phyloP scores from a whole-genome alignment of 371 early-diverging fungal genomes.

The Rhizomucor pusillus region DNA sequence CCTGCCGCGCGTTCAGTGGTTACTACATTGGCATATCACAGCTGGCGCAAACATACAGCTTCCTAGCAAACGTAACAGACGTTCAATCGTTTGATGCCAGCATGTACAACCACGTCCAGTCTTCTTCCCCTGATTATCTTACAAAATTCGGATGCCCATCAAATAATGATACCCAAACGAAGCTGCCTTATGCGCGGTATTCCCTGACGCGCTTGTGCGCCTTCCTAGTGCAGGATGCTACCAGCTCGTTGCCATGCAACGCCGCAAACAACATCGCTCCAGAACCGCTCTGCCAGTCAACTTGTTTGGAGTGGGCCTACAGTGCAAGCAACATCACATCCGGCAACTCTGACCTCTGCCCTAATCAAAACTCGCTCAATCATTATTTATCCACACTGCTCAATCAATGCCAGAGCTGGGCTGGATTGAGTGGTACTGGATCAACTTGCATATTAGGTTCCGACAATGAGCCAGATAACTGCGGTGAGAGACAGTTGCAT shows the following conservation, averaged over 20 bases:
- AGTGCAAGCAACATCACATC: slow-evolving; percentile 19
- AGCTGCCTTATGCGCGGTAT: slow-evolving; percentile 33
- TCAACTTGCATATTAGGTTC: slow-evolving; percentile 32
- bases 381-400: neutral
- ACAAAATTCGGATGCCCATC: slow-evolving; percentile 29
- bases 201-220: slow-evolving; percentile 31
- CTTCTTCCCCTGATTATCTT: slow-evolving; percentile 21
- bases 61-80: slow-evolving; percentile 24
- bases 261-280: slow-evolving; percentile 16
- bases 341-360: slow-evolving; percentile 14
- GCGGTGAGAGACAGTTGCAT: slow-evolving; percentile 23
- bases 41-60: slow-evolving; percentile 19
- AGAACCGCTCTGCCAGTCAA: slow-evolving; percentile 29
- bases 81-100: slow-evolving; percentile 33
- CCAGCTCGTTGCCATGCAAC: slow-evolving; percentile 28
- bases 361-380: slow-evolving; percentile 17
- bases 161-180: slow-evolving; percentile 10
- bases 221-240: slow-evolving; percentile 23
- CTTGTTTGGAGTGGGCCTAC: slow-evolving; percentile 28
- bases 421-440: slow-evolving; percentile 25
- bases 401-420: slow-evolving; percentile 26
- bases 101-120: slow-evolving; percentile 15
- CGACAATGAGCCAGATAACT: slow-evolving; percentile 39
- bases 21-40: slow-evolving; percentile 29
- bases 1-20: slow-evolving; percentile 30